Evolutionary conservation across 257 asterid species (phyloP).

Genomic region (Agastache rugosa): DNA sequence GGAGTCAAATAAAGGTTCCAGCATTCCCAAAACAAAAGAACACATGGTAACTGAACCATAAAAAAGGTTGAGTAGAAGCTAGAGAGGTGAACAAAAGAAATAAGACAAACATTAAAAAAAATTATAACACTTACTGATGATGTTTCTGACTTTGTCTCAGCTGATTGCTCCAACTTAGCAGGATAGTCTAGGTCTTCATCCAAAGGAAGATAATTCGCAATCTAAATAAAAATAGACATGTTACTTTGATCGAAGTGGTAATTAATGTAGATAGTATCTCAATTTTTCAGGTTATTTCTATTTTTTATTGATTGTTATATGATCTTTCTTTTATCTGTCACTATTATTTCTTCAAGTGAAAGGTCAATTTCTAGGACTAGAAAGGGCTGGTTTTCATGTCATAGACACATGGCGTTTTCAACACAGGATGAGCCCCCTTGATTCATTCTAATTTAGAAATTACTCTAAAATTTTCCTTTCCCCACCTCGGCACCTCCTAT

Average conservation of each 20-base stretch:
- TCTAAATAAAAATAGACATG: slow-evolving; percentile 53
- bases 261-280: slow-evolving; percentile 27
- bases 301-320: slow-evolving; percentile 17
- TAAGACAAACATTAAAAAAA: slow-evolving; percentile 22
- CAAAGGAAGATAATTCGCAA: slow-evolving; percentile 88
- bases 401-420: background rate
- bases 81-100: slow-evolving; percentile 29
- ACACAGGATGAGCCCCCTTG: background rate
- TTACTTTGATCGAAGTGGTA: slow-evolving; percentile 25
- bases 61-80: slow-evolving; percentile 29
- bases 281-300: background rate
- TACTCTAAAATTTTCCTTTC: background rate
- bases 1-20: slow-evolving; percentile 28
- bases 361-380: slow-evolving; percentile 19
- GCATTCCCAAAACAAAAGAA: slow-evolving; percentile 15
- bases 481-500: background rate
- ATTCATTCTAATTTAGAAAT: background rate
- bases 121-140: slow-evolving; percentile 62
- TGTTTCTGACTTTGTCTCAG: slow-evolving; percentile 61
- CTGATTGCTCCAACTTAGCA: slow-evolving; percentile 79
- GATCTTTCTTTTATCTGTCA: slow-evolving; percentile 4
- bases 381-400: slow-evolving; percentile 1
- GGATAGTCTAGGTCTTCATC: slow-evolving; percentile 94
- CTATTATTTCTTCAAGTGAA: slow-evolving; percentile 13
- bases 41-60: slow-evolving; percentile 27